Evolutionary conservation across 2,329 filamentous ascomycete genomes (phyloP).

Genomic region (Colletotrichum liriopes): DNA sequence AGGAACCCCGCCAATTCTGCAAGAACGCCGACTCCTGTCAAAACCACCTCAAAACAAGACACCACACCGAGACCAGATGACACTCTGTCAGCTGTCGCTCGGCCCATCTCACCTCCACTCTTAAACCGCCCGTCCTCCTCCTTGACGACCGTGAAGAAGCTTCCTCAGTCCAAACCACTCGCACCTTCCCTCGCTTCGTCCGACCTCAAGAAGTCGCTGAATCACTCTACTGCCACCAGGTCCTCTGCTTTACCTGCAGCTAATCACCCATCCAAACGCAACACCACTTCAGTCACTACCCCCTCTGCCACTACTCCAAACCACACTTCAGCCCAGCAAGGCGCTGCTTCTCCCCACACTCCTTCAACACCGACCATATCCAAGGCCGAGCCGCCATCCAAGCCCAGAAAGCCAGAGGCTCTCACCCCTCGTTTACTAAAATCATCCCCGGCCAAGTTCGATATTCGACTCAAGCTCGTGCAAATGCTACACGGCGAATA

Average conservation of each 20-base stretch:
- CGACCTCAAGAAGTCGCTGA: slow-evolving; percentile 23
- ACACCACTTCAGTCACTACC: slow-evolving; percentile 29
- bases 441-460: slow-evolving; percentile 70
- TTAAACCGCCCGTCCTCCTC: slow-evolving; percentile 43
- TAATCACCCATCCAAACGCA: slow-evolving; percentile 30
- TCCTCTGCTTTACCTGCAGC: slow-evolving; percentile 35
- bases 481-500: slow-evolving; percentile 77
- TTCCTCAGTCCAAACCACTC: slow-evolving; percentile 5
- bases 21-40: slow-evolving; percentile 39
- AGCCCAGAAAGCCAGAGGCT: slow-evolving; percentile 61
- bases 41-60: slow-evolving; percentile 44
- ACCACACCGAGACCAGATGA: slow-evolving; percentile 37
- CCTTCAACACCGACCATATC: slow-evolving; percentile 34
- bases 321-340: slow-evolving; percentile 18
- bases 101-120: slow-evolving; percentile 54
- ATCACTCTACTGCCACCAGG: slow-evolving; percentile 24
- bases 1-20: slow-evolving; percentile 34
- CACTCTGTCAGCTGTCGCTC: slow-evolving; percentile 47
- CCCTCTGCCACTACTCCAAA: slow-evolving; percentile 22
- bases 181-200: slow-evolving; percentile 37
- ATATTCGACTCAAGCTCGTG: slow-evolving; percentile 70
- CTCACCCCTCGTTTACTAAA: slow-evolving; percentile 79
- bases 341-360: slow-evolving; percentile 22
- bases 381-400: slow-evolving; percentile 38
- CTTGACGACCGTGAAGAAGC: slow-evolving; percentile 19